Evolutionary conservation across 2,329 filamentous ascomycete species (phyloP).

Genomic region (Clarireedia paspali): DNA sequence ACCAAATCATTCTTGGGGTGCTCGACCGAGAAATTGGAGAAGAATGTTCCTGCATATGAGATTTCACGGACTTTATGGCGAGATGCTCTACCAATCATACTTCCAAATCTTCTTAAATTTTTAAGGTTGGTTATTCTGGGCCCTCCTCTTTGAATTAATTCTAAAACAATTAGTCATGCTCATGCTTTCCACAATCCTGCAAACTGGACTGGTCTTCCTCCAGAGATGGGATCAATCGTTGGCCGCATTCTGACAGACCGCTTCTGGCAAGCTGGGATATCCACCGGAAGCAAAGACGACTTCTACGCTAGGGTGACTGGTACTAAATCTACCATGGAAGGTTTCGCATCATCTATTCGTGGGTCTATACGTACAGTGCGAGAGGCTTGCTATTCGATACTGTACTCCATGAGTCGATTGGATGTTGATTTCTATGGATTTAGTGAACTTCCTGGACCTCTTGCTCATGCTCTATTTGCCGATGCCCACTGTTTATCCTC

Average conservation of each 20-base stretch:
- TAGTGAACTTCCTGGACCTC: constrained; percentile 68
- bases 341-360: constrained; percentile 86
- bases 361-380: constrained; percentile 83
- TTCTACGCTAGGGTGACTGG: constrained; percentile 89
- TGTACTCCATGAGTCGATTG: constrained; percentile 87
- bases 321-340: constrained; percentile 84
- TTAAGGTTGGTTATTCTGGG: constrained; percentile 43
- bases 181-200: constrained; percentile 83
- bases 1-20: constrained; percentile 91
- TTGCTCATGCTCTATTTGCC: constrained; percentile 77
- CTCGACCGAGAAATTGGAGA: constrained; percentile 82
- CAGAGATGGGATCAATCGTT: constrained; percentile 70
- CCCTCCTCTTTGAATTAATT: constrained; percentile 9
- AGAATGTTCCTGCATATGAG: constrained; percentile 62
- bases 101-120: constrained; percentile 81
- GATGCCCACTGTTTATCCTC: constrained; percentile 78
- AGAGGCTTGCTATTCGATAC: constrained; percentile 87
- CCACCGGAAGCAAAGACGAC: constrained; percentile 88
- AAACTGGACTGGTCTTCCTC: constrained; percentile 72
- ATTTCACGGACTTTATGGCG: constrained; percentile 79
- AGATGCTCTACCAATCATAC: constrained; percentile 69
- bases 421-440: constrained; percentile 90
- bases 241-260: constrained; percentile 81
- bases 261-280: constrained; percentile 98
- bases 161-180: constrained; percentile 64